Base-by-base conservation (phyloP, 176 grass and related monocot species). In the Juncus effusus region DNA sequence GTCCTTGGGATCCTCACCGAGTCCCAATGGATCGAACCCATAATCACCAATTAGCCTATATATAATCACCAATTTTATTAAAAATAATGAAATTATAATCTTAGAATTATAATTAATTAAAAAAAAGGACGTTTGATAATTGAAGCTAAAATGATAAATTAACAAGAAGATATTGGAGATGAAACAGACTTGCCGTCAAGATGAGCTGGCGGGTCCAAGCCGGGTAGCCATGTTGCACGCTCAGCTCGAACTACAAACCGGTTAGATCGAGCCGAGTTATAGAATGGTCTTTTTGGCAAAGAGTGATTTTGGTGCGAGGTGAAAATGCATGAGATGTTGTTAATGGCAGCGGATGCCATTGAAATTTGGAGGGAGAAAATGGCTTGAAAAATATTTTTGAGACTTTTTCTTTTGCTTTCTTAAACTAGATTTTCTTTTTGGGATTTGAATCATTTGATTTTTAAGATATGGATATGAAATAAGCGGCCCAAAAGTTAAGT, bases 141-240 rank as follows among this genome's bases (percentile, higher is more conserved):
- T 28, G 19, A 28, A 28, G 19, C 19, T 28, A 28, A 28, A 28
- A 7, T 45, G 59, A 62, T 41, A 40, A 63, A 63, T 2, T 5
- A 42, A 38, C 38, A 40, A 6, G 4, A 45, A 54, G 7, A 15
- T 28, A 51, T 13, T 57, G 6, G 64, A 14, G 14, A 49, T 83
- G 10, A 11, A 54, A 96, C 92, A 56, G 84, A 96, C 92, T 84
- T 88, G 87, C 92, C 87, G 79, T 96, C 87, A 59, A 96, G 93
- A 70, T 92, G 52, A 10, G 82, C 11, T 0, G 93, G 93, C 16
- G 88, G 88, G 68, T 97, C 93, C 16, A 97, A 61, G 42, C 87
- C 88, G 0, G 85, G 88, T 76, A 91, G 19, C 87, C 87, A 91
- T 0, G 88, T 91, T 28, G 85, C 77, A 0, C 88, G 82, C 52